Evolutionary conservation across 495 filamentous ascomycete genomes (phyloP).

Genomic region (Polyplosphaeria fusca): DNA sequence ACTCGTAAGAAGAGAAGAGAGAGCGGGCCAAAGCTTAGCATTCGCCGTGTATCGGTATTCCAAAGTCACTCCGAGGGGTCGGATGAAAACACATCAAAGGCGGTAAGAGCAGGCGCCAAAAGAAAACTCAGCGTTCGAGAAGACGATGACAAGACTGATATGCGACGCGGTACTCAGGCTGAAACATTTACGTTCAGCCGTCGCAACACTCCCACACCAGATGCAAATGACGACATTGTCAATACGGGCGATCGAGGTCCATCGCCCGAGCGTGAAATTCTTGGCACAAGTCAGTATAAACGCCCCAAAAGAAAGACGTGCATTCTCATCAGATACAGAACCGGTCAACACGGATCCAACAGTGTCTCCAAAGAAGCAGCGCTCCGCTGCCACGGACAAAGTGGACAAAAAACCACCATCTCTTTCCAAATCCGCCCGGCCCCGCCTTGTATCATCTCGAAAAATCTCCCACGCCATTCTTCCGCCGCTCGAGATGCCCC

Average conservation of each 20-base stretch:
- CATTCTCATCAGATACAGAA: slow-evolving; percentile 31
- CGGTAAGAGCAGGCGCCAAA: slow-evolving; percentile 52
- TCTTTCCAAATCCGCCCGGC: slow-evolving; percentile 5
- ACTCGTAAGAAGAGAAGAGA: slow-evolving; percentile 52
- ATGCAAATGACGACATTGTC: not conserved
- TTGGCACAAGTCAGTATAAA: slow-evolving; percentile 35
- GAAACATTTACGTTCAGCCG: slow-evolving; percentile 53
- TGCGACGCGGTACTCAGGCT: slow-evolving; percentile 21
- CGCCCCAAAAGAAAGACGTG: not conserved
- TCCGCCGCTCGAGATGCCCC: slow-evolving; percentile 24
- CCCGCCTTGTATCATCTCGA: slow-evolving; percentile 19
- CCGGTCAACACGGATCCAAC: slow-evolving; percentile 39
- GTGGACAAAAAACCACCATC: slow-evolving; percentile 28
- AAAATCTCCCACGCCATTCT: not conserved
- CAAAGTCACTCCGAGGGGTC: slow-evolving; percentile 30
- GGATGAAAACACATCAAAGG: slow-evolving; percentile 13
- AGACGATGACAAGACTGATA: slow-evolving; percentile 45
- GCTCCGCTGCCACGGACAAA: slow-evolving; percentile 22
- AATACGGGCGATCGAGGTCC: not conserved
- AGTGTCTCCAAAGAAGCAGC: slow-evolving; percentile 40
- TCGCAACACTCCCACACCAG: slow-evolving; percentile 9
- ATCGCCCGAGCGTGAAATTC: slow-evolving; percentile 30
- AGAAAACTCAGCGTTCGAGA: slow-evolving; percentile 59
- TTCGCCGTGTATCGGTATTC: slow-evolving; percentile 32
- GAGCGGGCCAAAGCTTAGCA: slow-evolving; percentile 39